Percentiles rank a stretch among this genome's conserved stretches.
These are phyloP conservation scores for Malassezia equina DNA, from an alignment of 1,284 basidiomycete genomes.

Conservation along the genomic window DNA sequence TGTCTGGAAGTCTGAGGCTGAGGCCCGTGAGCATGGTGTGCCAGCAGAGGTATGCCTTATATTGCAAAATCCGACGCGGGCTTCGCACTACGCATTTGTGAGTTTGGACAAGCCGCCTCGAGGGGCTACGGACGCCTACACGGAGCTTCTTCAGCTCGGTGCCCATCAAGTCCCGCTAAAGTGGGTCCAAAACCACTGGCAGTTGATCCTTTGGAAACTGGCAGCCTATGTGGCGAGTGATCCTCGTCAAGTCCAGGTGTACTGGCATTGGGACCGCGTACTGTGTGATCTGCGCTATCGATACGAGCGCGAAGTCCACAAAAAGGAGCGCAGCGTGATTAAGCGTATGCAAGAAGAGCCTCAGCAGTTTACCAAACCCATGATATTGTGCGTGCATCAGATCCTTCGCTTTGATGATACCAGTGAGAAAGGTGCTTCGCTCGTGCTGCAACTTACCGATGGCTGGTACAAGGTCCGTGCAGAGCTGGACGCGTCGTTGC, in stretches of 20 bases:
- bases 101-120: slow-evolving; percentile 12
- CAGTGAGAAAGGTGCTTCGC: slow-evolving; percentile 40
- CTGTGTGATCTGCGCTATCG: slow-evolving; percentile 74
- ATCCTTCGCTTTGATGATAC: slow-evolving; percentile 50
- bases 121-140: slow-evolving; percentile 21
- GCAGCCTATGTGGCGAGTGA: slow-evolving; percentile 6
- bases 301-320: slow-evolving; percentile 78
- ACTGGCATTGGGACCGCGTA: slow-evolving; percentile 50
- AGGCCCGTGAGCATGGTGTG: slow-evolving; percentile 23
- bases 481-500: slow-evolving; percentile 62
- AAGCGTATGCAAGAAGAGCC: slow-evolving; percentile 68
- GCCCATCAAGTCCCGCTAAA: slow-evolving; percentile 56
- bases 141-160: slow-evolving; percentile 21
- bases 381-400: slow-evolving; percentile 73
- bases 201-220: slow-evolving; percentile 83
- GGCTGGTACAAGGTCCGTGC: slow-evolving; percentile 87
- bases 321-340: slow-evolving; percentile 67
- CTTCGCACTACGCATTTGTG: slow-evolving; percentile 29
- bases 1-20: slow-evolving; percentile 7
- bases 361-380: slow-evolving; percentile 60
- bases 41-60: slow-evolving; percentile 31
- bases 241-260: slow-evolving; percentile 2
- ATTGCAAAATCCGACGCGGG: slow-evolving; percentile 21
- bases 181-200: slow-evolving; percentile 90
- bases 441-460: slow-evolving; percentile 71